phyloP scores from a whole-genome alignment of 441 rosid species.

The Corymbia citriodora region DNA sequence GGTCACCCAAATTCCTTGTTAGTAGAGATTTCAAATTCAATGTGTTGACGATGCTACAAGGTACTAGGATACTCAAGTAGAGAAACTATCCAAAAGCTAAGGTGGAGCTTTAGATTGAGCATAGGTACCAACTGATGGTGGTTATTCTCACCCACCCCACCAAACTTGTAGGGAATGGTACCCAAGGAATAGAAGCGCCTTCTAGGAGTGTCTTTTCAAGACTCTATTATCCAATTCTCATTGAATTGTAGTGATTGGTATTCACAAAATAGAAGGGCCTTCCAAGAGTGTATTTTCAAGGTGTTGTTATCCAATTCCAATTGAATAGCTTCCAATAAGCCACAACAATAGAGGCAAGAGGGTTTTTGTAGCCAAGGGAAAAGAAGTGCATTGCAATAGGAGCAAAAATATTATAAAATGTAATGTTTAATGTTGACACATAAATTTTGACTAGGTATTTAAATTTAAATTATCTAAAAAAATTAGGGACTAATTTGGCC shows the following conservation, averaged over 20 bases:
- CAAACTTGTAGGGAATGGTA: not conserved
- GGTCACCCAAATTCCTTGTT: no score
- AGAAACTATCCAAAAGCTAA: not conserved
- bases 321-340: no score
- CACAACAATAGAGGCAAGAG: not conserved
- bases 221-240: not conserved
- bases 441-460: no score
- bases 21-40: not conserved
- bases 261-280: not conserved
- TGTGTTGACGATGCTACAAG: not conserved
- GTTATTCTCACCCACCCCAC: not conserved
- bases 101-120: not conserved
- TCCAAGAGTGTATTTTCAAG: not conserved
- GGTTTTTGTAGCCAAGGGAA: not conserved
- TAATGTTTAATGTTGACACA: not conserved
- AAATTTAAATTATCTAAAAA: no score
- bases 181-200: not conserved
- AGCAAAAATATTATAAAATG: not conserved
- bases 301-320: not conserved
- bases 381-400: not conserved
- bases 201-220: not conserved
- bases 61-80: not conserved
- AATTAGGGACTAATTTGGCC: no score
- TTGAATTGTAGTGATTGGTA: not conserved
- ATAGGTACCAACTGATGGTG: no score